Evolutionary conservation across 2,329 filamentous ascomycete genomes (phyloP), one percentile per base, ranked within the genome.

Genomic region (Onygenales sp.): DNA sequence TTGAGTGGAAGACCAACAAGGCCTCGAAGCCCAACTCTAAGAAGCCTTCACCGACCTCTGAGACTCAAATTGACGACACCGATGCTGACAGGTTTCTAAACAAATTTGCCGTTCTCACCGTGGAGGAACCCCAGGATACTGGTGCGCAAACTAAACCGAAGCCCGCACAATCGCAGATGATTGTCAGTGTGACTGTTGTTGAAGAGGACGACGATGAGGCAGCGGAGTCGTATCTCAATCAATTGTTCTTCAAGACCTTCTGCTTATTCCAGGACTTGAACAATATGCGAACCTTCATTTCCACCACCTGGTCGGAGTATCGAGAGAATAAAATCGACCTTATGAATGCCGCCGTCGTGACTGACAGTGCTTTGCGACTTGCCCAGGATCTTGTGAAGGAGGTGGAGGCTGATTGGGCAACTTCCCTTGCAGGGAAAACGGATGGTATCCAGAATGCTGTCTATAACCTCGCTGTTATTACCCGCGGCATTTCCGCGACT

Each of bases 71-170:
- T 11, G 42, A 54, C 21, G 7, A 49, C 17, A 14, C 46, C 21
- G 21, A 27, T 27, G 21, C 21, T 27, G 21, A 27, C 21, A 27
- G 21, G 21, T 27, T 27, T 27, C 21, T 27, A 14, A 73, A 70
- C 53, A 62, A 61, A 17, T 75, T 76, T 54, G 63, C 61, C 2
- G 47, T 55, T 2, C 58, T 75, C 8, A 58, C 63, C 1, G 55
- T 74, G 10, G 62, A 73, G 42, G 71, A 74, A 27, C 64, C 70
- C 1, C 74, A 74, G 56, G 42, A 70, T 4, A 57, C 67, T 11
- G 62, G 66, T 7, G 63, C 68, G 0, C 58, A 67, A 42, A 45
- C 64, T 7, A 56, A 62, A 40, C 59, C 57, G 36, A 40, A n/a
- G 10, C 21, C 63, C 58, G 54, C 13, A 21, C 13, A 17, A 13